Evolutionary conservation across 305 asterid species (phyloP).

Genomic region (Fraxinus baroniana): DNA sequence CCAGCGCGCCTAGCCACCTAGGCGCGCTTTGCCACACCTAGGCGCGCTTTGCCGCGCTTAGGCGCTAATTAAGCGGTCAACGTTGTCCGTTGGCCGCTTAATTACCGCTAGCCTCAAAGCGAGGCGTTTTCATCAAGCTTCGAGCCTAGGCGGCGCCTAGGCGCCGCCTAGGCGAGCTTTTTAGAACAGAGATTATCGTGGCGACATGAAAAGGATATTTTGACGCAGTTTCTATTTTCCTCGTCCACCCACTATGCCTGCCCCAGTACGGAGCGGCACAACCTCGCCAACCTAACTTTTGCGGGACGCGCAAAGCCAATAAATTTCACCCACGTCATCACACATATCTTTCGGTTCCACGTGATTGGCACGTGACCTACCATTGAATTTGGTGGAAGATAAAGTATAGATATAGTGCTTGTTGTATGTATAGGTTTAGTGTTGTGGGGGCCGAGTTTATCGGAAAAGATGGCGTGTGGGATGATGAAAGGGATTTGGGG

Average conservation of each 20-base stretch:
- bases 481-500: conserved; percentile 18
- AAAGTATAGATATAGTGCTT: conserved; percentile 2
- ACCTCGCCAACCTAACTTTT: neutral
- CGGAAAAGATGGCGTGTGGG: conserved; percentile 45
- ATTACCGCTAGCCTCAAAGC: no score
- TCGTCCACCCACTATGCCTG: conserved; percentile 25
- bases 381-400: neutral
- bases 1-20: no score
- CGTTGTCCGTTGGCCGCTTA: no score
- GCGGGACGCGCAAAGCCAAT: neutral
- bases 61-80: no score
- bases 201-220: conserved; percentile 28
- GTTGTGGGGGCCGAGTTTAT: conserved; percentile 47
- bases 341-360: neutral
- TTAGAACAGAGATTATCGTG: neutral
- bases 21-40: no score
- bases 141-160: no score
- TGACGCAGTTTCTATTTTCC: conserved; percentile 43
- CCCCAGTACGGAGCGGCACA: conserved; percentile 22
- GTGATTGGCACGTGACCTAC: neutral
- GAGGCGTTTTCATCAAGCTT: no score
- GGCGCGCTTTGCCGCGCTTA: no score
- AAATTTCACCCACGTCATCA: neutral
- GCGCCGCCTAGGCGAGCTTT: no score
- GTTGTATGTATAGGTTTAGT: conserved; percentile 1